Evolutionary conservation across 164 flowering plant species (phyloP).

Genomic region (Paratinospora sagittata): DNA sequence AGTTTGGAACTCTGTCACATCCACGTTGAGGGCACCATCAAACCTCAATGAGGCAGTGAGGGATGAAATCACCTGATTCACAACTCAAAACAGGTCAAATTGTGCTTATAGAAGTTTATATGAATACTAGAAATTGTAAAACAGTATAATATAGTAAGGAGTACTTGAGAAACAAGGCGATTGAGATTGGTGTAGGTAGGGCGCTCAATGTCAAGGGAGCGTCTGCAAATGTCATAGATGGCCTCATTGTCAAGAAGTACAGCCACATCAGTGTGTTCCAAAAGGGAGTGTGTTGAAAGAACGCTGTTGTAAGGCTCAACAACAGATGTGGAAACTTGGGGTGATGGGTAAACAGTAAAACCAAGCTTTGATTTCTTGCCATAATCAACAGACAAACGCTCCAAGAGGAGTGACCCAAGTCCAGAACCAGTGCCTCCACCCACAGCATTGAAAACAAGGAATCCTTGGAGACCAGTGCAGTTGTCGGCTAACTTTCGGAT

Average conservation of each 20-base stretch:
- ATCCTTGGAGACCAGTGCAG: constrained; percentile 80
- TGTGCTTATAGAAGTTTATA: no score
- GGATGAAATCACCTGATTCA: constrained; percentile 70
- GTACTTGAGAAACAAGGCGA: constrained; percentile 54
- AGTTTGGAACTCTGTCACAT: constrained; percentile 65
- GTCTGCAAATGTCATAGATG: constrained; percentile 72
- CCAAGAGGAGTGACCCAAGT: constrained; percentile 67
- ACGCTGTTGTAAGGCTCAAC: constrained; percentile 87
- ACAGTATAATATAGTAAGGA: no score
- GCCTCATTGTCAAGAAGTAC: constrained; percentile 70
- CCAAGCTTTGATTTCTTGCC: constrained; percentile 75
- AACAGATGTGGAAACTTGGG: constrained; percentile 80
- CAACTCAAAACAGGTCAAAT: no score
- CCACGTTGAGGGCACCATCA: constrained; percentile 64
- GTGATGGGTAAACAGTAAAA: constrained; percentile 73
- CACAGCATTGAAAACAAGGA: constrained; percentile 72
- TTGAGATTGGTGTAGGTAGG: constrained; percentile 65
- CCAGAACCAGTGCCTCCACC: constrained; percentile 92
- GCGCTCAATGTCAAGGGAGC: constrained; percentile 70
- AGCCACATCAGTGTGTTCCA: constrained; percentile 76
- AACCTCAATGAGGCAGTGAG: constrained; percentile 63
- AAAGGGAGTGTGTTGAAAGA: constrained; percentile 68
- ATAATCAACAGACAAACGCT: constrained; percentile 69
- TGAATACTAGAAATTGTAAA: no score
- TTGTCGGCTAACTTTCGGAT: constrained; percentile 73